phyloP scores from a whole-genome alignment of 2,329 filamentous ascomycete genomes.

The Penicillium sp. region DNA sequence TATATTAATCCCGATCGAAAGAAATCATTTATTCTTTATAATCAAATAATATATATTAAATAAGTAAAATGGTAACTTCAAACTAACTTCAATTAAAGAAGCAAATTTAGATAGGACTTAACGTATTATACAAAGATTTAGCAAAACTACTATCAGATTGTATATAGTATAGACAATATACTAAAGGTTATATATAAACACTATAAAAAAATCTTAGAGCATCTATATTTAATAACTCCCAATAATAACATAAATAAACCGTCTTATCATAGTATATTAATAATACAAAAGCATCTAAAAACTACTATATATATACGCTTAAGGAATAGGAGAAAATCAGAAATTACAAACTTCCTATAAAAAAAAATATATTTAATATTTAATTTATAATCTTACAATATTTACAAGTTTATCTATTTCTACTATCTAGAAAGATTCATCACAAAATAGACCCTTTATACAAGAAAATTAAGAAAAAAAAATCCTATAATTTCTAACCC shows the following conservation, averaged over 20 bases:
- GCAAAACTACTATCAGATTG: background rate
- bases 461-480: too few species aligned
- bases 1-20: background rate
- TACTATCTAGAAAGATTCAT: too few species aligned
- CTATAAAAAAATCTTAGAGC: background rate
- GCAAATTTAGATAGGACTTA: background rate
- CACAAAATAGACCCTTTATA: too few species aligned
- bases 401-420: too few species aligned
- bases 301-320: too few species aligned
- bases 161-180: background rate
- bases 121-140: background rate
- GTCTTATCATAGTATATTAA: background rate
- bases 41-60: background rate
- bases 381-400: too few species aligned
- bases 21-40: background rate
- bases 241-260: background rate
- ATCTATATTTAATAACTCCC: background rate
- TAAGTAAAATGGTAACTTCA: background rate
- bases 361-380: too few species aligned
- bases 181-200: background rate
- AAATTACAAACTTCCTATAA: too few species aligned
- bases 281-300: background rate
- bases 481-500: too few species aligned
- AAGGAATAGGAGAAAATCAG: too few species aligned
- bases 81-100: background rate